These are phyloP conservation scores for Fomitopsis serialis DNA, from an alignment of 768 basidiomycete genomes.

Conservation along the genomic window DNA sequence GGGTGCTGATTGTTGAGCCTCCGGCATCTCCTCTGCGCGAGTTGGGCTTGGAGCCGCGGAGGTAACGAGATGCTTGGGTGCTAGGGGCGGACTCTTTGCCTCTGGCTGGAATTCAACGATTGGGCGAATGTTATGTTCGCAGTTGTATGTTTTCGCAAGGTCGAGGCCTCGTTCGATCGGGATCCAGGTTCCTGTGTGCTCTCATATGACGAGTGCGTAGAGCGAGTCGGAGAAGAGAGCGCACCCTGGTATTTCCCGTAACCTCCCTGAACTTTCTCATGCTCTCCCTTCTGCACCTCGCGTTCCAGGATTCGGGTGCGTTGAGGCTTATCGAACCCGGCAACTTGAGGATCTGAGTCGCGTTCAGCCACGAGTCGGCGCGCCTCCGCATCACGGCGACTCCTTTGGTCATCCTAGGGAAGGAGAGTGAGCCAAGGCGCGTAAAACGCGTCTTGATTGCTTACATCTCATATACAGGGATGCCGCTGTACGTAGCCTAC, in stretches of 20 bases:
- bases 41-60: slow-evolving; percentile 46
- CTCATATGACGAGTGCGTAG: neutral
- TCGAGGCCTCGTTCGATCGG: slow-evolving; percentile 85
- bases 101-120: slow-evolving; percentile 93
- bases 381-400: slow-evolving; percentile 98
- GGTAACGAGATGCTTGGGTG: slow-evolving; percentile 92
- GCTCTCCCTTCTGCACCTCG: slow-evolving; percentile 97
- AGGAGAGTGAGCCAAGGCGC: neutral
- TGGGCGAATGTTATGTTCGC: slow-evolving; percentile 79
- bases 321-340: slow-evolving; percentile 98
- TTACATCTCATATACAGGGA: slow-evolving; percentile 90
- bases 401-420: slow-evolving; percentile 84
- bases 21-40: slow-evolving; percentile 33
- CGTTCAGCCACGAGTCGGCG: slow-evolving; percentile 96
- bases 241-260: slow-evolving; percentile 99
- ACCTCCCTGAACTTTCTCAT: slow-evolving; percentile 98
- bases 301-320: slow-evolving; percentile 95
- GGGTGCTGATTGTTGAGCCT: slow-evolving; percentile 41
- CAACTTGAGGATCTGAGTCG: slow-evolving; percentile 99
- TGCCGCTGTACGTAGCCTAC: slow-evolving; percentile 89
- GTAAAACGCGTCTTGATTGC: slow-evolving; percentile 26
- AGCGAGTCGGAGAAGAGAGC: slow-evolving; percentile 14
- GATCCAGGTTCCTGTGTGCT: slow-evolving; percentile 92
- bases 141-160: slow-evolving; percentile 90
- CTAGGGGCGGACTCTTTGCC: slow-evolving; percentile 87